Evolutionary conservation across 768 basidiomycete genomes (phyloP).

Genomic region (Suillus subluteus): DNA sequence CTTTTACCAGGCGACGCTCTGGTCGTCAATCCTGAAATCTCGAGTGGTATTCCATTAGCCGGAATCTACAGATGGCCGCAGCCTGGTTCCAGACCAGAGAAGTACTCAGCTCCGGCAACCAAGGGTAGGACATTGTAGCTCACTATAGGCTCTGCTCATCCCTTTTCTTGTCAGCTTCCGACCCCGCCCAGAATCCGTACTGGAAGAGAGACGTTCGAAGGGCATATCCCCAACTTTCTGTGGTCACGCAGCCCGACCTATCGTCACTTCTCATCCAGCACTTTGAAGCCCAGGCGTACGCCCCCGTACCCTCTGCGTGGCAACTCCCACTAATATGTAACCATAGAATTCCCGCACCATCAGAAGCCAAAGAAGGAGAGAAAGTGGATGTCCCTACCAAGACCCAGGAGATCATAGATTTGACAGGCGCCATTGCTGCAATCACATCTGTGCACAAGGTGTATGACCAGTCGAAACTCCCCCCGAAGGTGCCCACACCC

Average conservation of each 20-base stretch:
- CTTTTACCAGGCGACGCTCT: slow-evolving; percentile 70
- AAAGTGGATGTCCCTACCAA: slow-evolving; percentile 50
- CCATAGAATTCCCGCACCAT: slow-evolving; percentile 57
- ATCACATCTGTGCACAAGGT: slow-evolving; percentile 59
- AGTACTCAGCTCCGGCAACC: slow-evolving; percentile 85
- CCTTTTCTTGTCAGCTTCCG: slow-evolving; percentile 60
- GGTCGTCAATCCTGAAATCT: slow-evolving; percentile 89
- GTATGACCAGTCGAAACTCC: slow-evolving; percentile 66
- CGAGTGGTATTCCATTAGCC: slow-evolving; percentile 83
- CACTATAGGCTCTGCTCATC: slow-evolving; percentile 1
- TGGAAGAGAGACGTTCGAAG: slow-evolving; percentile 96
- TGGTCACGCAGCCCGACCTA: slow-evolving; percentile 83
- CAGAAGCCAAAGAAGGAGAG: slow-evolving; percentile 38
- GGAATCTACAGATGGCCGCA: slow-evolving; percentile 78
- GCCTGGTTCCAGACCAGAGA: slow-evolving; percentile 87
- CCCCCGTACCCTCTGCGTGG: slow-evolving; percentile 18
- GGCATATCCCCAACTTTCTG: slow-evolving; percentile 89
- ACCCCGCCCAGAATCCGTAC: slow-evolving; percentile 89
- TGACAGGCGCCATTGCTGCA: slow-evolving; percentile 73
- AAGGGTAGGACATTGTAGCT: slow-evolving; percentile 60
- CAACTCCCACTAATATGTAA: slow-evolving; percentile 16
- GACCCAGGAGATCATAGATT: slow-evolving; percentile 52
- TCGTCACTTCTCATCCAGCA: slow-evolving; percentile 83
- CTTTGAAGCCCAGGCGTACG: slow-evolving; percentile 67
- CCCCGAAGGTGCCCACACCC: slow-evolving; percentile 71